Conservation (phyloP, 164 flowering plant genomes). For the Dillenia turbinata region DNA sequence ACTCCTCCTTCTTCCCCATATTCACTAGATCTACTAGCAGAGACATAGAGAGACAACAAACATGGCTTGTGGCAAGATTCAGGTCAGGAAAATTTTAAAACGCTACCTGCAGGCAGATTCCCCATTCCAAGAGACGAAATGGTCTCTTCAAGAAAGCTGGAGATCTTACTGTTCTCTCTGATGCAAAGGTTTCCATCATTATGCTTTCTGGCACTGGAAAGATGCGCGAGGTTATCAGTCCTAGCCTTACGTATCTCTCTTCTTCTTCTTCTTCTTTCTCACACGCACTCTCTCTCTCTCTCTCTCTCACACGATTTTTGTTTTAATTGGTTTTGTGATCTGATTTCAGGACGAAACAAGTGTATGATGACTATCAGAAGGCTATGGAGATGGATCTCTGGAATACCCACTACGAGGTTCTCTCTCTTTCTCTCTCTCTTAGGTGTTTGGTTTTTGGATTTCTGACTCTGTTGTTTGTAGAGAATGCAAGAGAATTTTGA, state of each 20-base stretch:
- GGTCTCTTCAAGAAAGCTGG: constrained; percentile 60
- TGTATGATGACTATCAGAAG: constrained; percentile 25
- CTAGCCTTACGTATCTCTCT: constrained; percentile 27
- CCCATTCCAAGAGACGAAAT: constrained; percentile 50
- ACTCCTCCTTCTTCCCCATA: not conserved
- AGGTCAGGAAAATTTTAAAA: constrained; percentile 57
- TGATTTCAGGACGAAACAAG: constrained; percentile 19
- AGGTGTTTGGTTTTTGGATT: not conserved
- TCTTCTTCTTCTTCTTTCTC: not conserved
- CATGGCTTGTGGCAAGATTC: constrained; percentile 61
- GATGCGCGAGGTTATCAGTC: constrained; percentile 50
- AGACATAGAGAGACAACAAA: constrained; percentile 11
- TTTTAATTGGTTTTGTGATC: not conserved
- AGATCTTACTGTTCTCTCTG: constrained; percentile 56
- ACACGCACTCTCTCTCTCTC: no score
- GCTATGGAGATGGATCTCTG: constrained; percentile 20
- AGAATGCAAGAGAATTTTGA: constrained; percentile 27
- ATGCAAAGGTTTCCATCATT: constrained; percentile 56
- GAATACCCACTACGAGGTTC: constrained; percentile 27
- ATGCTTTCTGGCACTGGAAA: constrained; percentile 41
- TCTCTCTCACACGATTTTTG: no score
- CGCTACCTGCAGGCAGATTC: constrained; percentile 50
- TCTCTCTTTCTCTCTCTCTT: not conserved
- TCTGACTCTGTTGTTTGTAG: constrained; percentile 9
- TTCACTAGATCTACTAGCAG: not conserved